A percentile compares a stretch with the other conserved stretches of the same genome.
phyloP scores from a whole-genome alignment of 768 basidiomycete genomes.

The Tylopilus rubrobrunneus region DNA sequence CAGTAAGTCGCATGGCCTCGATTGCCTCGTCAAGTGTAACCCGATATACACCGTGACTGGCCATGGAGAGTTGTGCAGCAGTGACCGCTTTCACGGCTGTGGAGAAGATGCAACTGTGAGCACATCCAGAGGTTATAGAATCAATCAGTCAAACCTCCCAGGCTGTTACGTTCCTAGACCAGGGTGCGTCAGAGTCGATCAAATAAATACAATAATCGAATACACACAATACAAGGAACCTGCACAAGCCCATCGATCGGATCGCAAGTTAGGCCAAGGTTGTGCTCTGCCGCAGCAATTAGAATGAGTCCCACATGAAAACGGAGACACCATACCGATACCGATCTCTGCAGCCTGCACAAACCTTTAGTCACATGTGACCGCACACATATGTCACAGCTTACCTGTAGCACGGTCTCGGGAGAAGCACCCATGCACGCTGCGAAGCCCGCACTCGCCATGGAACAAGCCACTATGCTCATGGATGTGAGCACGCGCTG shows the following conservation, averaged over 20 bases:
- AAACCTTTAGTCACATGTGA: not conserved
- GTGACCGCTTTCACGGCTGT: constrained; percentile 89
- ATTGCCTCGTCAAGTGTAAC: constrained; percentile 94
- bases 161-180: constrained; percentile 72
- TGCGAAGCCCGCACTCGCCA: constrained; percentile 92
- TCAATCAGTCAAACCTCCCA: constrained; percentile 55
- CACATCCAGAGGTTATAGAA: not conserved
- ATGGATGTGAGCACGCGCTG: not conserved
- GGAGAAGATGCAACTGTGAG: constrained; percentile 7
- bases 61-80: constrained; percentile 92
- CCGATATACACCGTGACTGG: constrained; percentile 81
- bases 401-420: constrained; percentile 74
- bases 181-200: constrained; percentile 1
- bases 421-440: constrained; percentile 92
- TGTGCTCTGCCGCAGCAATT: constrained; percentile 55
- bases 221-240: constrained; percentile 85
- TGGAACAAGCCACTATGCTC: constrained; percentile 79
- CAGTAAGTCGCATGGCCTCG: constrained; percentile 90
- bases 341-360: constrained; percentile 81
- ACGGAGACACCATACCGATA: constrained; percentile 52
- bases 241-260: constrained; percentile 92
- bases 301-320: not conserved
- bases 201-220: not conserved
- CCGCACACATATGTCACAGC: constrained; percentile 5
- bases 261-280: constrained; percentile 88